Base-by-base conservation (phyloP, 345 rosid genomes). In the Jatropha curcas region DNA sequence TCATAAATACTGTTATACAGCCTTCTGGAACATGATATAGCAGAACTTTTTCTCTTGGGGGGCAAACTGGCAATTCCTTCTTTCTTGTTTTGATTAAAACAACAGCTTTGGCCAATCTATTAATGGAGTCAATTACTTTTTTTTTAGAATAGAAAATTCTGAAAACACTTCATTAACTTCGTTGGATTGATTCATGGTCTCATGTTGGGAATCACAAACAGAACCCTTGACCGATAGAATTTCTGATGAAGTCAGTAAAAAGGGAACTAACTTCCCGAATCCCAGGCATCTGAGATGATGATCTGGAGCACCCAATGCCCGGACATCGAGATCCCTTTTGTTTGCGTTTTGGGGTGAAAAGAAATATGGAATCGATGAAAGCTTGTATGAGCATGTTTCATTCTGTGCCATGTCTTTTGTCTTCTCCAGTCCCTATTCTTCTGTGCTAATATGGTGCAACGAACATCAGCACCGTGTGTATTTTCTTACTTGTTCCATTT, bases 331-430 rank as follows among this genome's bases (percentile, higher is more conserved):
- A 27, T 3, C 17, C 22, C 60, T 55, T n/a, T 25, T 20, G 60
- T 25, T 55, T 25, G 60, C 45, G 11, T 41, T 41, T 41, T 41
- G 14, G 30, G 24, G 41, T 4, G 4, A 16, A 41, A 41, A 39
- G 67, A 41, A 22, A 45, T 45, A 41, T 22, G 68, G 22, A 52
- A 41, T 33, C 14, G 22, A 41, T 41, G 45, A 41, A 41, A 41
- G 41, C 64, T 5, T 66, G 64, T 37, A 52, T 60, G 25, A 13
- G 43, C 65, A 27, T 20, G 5, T 16, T 60, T 30, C 60, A 33
- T 50, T 68, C 9, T 50, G 65, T 27, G 37, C 25, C 68, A 22
- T 57, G 60, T 27, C 34, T 57, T 11, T 17, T 17, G 64, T 77
- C 25, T 4, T 53, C 22, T 25, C 17, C 58, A 50, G 11, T 41